A percentile compares a stretch with the other conserved stretches of the same genome.
Conservation (phyloP, 129 eudicot genomes). For the Centella asiatica region DNA sequence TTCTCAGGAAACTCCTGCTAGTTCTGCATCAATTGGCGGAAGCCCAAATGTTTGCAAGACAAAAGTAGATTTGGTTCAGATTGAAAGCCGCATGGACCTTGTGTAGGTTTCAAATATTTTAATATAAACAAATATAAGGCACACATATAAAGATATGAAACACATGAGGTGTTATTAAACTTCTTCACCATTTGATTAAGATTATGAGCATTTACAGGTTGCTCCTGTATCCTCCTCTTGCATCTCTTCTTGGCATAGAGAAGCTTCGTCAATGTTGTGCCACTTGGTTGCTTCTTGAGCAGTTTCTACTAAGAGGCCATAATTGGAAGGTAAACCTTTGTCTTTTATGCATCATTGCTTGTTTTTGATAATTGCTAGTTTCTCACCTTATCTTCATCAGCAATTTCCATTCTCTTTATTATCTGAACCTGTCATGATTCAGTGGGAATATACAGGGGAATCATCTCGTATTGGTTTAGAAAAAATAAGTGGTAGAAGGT, state of each 20-base stretch:
- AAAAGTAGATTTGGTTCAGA: conserved; percentile 35
- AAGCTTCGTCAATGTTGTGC: conserved; percentile 88
- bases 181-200: conserved; percentile 7
- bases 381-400: not conserved
- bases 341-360: not conserved
- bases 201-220: conserved; percentile 47
- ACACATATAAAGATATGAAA: conserved; percentile 1
- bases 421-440: conserved; percentile 24
- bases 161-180: not conserved
- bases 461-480: conserved; percentile 45
- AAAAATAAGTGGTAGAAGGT: conserved; percentile 29
- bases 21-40: conserved; percentile 29
- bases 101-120: conserved; percentile 50
- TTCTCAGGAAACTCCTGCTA: conserved; percentile 53
- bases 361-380: not conserved
- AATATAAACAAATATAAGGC: not conserved
- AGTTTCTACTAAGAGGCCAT: conserved; percentile 69
- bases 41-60: conserved; percentile 28
- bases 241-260: conserved; percentile 95
- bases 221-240: conserved; percentile 82
- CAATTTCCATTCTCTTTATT: not conserved
- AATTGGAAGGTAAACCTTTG: conserved; percentile 67
- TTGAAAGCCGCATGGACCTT: conserved; percentile 66
- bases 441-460: conserved; percentile 79
- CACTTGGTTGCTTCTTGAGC: conserved; percentile 97